phyloP scores from a whole-genome alignment of 345 rosid species.

The Isatis tinctoria region DNA sequence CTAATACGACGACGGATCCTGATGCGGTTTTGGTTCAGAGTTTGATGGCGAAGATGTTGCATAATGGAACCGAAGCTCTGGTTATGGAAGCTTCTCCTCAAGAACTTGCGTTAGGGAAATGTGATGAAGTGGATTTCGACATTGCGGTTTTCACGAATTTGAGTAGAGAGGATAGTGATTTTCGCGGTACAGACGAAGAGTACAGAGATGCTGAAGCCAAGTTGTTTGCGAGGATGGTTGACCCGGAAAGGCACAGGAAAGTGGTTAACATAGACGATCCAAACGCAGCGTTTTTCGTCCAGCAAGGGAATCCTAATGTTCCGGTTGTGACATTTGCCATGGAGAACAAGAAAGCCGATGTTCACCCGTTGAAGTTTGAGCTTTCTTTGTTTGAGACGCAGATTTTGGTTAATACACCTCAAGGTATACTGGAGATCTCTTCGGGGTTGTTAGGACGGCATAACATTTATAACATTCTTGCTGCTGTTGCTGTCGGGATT shows the following conservation, averaged over 20 bases:
- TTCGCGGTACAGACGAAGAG: slow-evolving; percentile 73
- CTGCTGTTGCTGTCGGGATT: slow-evolving; percentile 90
- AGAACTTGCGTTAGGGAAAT: slow-evolving; percentile 63
- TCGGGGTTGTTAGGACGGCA: slow-evolving; percentile 87
- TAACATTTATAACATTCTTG: slow-evolving; percentile 85
- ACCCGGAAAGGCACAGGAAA: slow-evolving; percentile 90
- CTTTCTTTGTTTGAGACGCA: slow-evolving; percentile 90
- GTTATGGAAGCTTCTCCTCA: slow-evolving; percentile 88
- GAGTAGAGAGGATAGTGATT: slow-evolving; percentile 49
- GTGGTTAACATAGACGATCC: slow-evolving; percentile 88
- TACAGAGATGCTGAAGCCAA: slow-evolving; percentile 76
- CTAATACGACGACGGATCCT: slow-evolving; percentile 37
- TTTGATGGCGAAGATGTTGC: slow-evolving; percentile 93
- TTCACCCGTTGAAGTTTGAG: slow-evolving; percentile 80
- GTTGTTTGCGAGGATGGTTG: slow-evolving; percentile 82
- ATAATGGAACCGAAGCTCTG: slow-evolving; percentile 84
- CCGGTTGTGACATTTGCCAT: slow-evolving; percentile 87
- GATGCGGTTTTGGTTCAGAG: slow-evolving; percentile 87
- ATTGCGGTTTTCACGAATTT: slow-evolving; percentile 82
- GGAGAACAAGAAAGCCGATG: slow-evolving; percentile 84
- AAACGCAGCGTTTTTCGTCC: slow-evolving; percentile 60
- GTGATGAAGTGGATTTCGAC: slow-evolving; percentile 81
- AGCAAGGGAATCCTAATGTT: slow-evolving; percentile 70
- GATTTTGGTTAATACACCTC: slow-evolving; percentile 83
- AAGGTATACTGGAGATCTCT: slow-evolving; percentile 85